phyloP scores from a whole-genome alignment of 805 yeast genomes.

The Candida andamanensis region DNA sequence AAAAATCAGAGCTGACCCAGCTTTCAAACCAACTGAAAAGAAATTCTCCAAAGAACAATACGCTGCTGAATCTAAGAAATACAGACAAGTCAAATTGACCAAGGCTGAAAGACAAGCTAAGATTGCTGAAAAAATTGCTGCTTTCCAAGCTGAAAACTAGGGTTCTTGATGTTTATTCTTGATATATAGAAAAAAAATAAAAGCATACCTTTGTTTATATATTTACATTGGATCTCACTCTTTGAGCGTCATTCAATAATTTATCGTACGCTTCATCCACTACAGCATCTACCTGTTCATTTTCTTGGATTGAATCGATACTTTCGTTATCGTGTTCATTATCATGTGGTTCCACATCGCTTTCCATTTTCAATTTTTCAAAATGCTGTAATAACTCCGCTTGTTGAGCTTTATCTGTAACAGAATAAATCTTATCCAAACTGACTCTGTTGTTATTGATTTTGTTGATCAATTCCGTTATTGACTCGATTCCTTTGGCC shows the following conservation, averaged over 20 bases:
- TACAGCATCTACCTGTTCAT: slow-evolving; percentile 28
- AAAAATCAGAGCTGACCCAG: slow-evolving; percentile 93
- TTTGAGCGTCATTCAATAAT: slow-evolving; percentile 60
- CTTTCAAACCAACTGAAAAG: slow-evolving; percentile 82
- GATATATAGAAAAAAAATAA: slow-evolving; percentile 1
- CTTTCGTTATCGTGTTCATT: slow-evolving; percentile 17
- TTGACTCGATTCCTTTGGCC: slow-evolving; percentile 71
- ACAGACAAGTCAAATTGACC: slow-evolving; percentile 84
- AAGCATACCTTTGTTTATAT: neutral
- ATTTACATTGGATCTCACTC: slow-evolving; percentile 48
- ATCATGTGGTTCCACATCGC: slow-evolving; percentile 1
- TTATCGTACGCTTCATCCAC: slow-evolving; percentile 76
- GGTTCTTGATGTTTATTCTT: slow-evolving; percentile 1
- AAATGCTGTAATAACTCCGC: slow-evolving; percentile 16
- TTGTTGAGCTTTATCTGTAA: slow-evolving; percentile 15
- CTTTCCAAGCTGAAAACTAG: slow-evolving; percentile 59
- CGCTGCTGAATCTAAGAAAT: slow-evolving; percentile 95
- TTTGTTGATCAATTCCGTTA: slow-evolving; percentile 60
- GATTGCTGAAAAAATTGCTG: slow-evolving; percentile 91
- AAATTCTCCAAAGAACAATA: slow-evolving; percentile 96
- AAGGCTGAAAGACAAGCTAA: slow-evolving; percentile 85
- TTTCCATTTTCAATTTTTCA: slow-evolving; percentile 8
- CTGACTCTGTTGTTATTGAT: slow-evolving; percentile 52
- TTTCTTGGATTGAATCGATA: slow-evolving; percentile 20
- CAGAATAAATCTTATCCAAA: slow-evolving; percentile 45